These are phyloP conservation scores for Termitomyces titanicus DNA, from an alignment of 768 basidiomycete genomes.

Conservation along the genomic window DNA sequence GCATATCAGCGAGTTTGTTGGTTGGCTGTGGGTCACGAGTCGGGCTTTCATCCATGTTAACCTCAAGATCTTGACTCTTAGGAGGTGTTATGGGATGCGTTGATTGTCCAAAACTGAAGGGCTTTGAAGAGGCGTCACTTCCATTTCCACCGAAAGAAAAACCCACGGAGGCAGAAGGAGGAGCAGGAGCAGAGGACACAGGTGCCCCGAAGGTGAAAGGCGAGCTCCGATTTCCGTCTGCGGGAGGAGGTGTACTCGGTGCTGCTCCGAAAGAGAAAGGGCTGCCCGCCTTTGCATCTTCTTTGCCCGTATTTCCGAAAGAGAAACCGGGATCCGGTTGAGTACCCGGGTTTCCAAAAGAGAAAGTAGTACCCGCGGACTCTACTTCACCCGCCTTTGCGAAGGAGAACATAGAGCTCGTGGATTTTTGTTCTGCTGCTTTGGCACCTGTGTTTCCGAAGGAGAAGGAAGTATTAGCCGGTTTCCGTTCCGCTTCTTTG, in stretches of 20 bases:
- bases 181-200: constrained; percentile 18
- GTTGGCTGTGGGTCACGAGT: constrained; percentile 55
- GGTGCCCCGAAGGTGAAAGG: constrained; percentile 35
- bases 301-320: constrained; percentile 29
- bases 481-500: not conserved
- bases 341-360: constrained; percentile 10
- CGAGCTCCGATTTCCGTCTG: constrained; percentile 29
- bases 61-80: constrained; percentile 57
- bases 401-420: constrained; percentile 1
- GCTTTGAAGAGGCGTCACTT: constrained; percentile 43
- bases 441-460: constrained; percentile 29
- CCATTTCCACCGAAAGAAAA: constrained; percentile 51
- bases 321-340: constrained; percentile 28
- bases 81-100: constrained; percentile 64
- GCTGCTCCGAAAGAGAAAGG: constrained; percentile 45
- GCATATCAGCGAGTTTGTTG: constrained; percentile 31
- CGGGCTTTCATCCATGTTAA: constrained; percentile 82
- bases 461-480: constrained; percentile 31
- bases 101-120: constrained; percentile 51
- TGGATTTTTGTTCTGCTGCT: constrained; percentile 6
- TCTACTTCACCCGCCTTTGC: not conserved
- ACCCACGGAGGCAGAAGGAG: constrained; percentile 24
- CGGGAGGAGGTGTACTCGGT: constrained; percentile 30
- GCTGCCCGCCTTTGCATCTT: constrained; percentile 17
- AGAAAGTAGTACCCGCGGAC: not conserved